phyloP scores from a whole-genome alignment of 2,329 filamentous ascomycete genomes.

The Aspergillus sp. region DNA sequence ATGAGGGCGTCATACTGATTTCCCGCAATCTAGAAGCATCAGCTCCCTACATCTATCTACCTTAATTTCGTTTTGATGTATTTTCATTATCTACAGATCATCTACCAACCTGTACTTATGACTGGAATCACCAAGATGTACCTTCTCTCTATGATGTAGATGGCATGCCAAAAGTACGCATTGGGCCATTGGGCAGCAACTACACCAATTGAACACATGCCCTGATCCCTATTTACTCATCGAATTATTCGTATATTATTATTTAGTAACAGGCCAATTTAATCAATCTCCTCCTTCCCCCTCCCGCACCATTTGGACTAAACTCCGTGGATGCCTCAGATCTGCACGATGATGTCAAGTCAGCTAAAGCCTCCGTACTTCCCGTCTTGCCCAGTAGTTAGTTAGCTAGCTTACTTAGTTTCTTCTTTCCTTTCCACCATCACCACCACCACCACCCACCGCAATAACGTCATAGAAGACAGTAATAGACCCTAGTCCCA shows the following conservation, averaged over 20 bases:
- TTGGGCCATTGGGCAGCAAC: conserved; percentile 6
- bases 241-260: not conserved
- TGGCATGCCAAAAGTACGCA: not conserved
- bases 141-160: not conserved
- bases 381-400: not conserved
- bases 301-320: not conserved
- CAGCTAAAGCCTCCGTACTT: not conserved
- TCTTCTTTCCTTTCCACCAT: too few species aligned
- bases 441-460: too few species aligned
- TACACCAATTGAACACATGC: too few species aligned
- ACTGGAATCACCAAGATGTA: not conserved
- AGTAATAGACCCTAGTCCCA: too few species aligned
- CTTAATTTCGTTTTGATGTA: not conserved
- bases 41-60: not conserved
- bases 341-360: conserved; percentile 7
- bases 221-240: not conserved
- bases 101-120: not conserved
- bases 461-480: too few species aligned
- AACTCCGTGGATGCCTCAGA: not conserved
- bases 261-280: not conserved
- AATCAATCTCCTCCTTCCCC: not conserved
- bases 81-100: not conserved
- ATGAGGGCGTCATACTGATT: not conserved
- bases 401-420: too few species aligned
- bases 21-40: not conserved